Evolutionary conservation across 768 basidiomycete genomes (phyloP).

Genomic region (Termitomyces sp.): DNA sequence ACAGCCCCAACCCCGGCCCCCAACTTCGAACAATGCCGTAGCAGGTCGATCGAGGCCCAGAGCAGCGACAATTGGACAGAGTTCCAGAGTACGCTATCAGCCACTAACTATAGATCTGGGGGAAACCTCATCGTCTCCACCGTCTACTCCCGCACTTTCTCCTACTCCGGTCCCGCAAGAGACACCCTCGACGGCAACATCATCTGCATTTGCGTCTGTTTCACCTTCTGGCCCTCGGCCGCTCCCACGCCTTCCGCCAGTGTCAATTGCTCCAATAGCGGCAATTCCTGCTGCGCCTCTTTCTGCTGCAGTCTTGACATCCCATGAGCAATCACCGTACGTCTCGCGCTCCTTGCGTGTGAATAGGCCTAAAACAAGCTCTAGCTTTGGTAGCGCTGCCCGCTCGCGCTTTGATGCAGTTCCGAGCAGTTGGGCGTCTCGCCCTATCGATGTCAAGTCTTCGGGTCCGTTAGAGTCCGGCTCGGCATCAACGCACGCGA

Average conservation of each 20-base stretch:
- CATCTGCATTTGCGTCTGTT: no score
- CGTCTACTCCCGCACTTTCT: constrained; percentile 2
- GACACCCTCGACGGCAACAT: neutral
- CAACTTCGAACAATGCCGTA: constrained; percentile 10
- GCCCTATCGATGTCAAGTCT: constrained; percentile 22
- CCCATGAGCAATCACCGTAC: constrained; percentile 1
- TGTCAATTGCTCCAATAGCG: neutral
- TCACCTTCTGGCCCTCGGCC: constrained; percentile 11
- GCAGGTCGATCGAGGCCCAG: constrained; percentile 11
- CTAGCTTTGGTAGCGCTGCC: constrained; percentile 6
- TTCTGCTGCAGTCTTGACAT: neutral
- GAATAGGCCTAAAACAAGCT: constrained; percentile 24
- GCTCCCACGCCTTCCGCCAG: constrained; percentile 21
- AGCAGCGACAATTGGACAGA: constrained; percentile 9
- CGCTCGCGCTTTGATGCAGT: constrained; percentile 16
- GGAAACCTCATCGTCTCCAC: constrained; percentile 5
- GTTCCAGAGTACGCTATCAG: constrained; percentile 25
- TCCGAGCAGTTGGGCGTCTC: constrained; percentile 20
- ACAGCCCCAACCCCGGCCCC: constrained; percentile 1
- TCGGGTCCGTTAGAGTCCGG: constrained; percentile 6
- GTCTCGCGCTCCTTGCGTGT: constrained; percentile 9
- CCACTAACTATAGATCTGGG: constrained; percentile 21
- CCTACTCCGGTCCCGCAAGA: neutral
- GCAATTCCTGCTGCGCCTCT: constrained; percentile 3
- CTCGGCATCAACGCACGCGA: neutral